Evolutionary conservation across 129 eudicot species (phyloP), one percentile per base, ranked within the genome.

Genomic region (Chrysanthemum seticuspe): DNA sequence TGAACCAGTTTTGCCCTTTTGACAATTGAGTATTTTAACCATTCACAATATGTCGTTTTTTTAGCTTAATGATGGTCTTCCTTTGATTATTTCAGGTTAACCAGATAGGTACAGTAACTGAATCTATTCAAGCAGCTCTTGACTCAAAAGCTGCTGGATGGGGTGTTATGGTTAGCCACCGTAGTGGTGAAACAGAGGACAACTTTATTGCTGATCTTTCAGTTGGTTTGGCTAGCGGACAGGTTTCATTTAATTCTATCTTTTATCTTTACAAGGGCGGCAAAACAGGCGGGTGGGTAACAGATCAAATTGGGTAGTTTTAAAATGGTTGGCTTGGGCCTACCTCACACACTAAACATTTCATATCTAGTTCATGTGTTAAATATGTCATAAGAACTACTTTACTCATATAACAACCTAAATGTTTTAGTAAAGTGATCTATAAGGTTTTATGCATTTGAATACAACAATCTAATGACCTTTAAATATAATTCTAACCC

Each of bases 81-180:
- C 16, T 15, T 58, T 6, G 68, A 60, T 71, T 31, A 68, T 70
- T 81, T 59, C 86, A 92, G 98, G 98, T 92, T 80, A 92, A 92
- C 84, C 98, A 92, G 85, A 92, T 92, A 78, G 98, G 98, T 44
- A 79, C 95, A 19, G 98, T 92, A 50, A 92, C 95, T 68, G 98
- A 92, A 74, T 89, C 96, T 3, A 89, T 92, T 62, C 96, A 89
- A 79, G 98, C 98, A 55, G 96, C 96, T 29, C 85, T 89, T 9
- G 96, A 89, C 84, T 92, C 98, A 14, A 92, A 92, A 74, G 95
- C 96, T 78, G 98, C 96, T 16, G 98, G 98, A 48, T 92, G 98
- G 98, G 98, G 98, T 65, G 98, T 92, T 70, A 92, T 92, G 98
- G 98, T 89, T 80, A 92, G 98, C 81, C 98, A 92, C 74, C 91